phyloP scores from a whole-genome alignment of 805 yeast genomes.

The Ogataea methanolica region DNA sequence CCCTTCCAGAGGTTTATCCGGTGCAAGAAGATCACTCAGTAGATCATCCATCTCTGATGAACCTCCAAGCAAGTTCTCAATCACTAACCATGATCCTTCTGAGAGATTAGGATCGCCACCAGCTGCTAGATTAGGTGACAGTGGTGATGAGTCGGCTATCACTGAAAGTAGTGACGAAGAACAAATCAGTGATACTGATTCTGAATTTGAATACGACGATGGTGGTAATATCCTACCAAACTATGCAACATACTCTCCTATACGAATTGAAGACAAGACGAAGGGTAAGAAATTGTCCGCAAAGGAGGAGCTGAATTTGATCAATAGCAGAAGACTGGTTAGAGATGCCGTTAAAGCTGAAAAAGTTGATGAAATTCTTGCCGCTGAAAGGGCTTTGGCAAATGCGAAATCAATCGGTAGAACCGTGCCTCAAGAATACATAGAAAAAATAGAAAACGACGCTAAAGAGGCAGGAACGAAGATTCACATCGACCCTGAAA shows the following conservation, averaged over 20 bases:
- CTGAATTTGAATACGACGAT: constrained; percentile 57
- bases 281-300: constrained; percentile 9
- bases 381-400: constrained; percentile 55
- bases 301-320: constrained; percentile 16
- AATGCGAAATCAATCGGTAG: constrained; percentile 44
- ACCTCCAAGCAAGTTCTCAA: constrained; percentile 47
- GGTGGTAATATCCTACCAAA: constrained; percentile 58
- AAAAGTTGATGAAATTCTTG: constrained; percentile 50
- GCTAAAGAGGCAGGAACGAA: constrained; percentile 37
- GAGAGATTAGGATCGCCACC: constrained; percentile 42
- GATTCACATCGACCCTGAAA: constrained; percentile 40
- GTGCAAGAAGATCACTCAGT: constrained; percentile 20
- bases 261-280: constrained; percentile 5
- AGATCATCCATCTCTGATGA: constrained; percentile 14
- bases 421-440: constrained; percentile 28
- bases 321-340: constrained; percentile 28
- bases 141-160: constrained; percentile 15
- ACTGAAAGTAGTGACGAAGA: constrained; percentile 47
- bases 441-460: constrained; percentile 25
- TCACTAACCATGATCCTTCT: constrained; percentile 70
- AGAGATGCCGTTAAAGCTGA: constrained; percentile 46
- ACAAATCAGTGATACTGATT: constrained; percentile 54
- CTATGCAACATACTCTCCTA: constrained; percentile 35
- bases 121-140: constrained; percentile 3
- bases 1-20: constrained; percentile 20